Evolutionary conservation across 2,329 filamentous ascomycete genomes (phyloP).

Genomic region (Penicillium corylophilum): DNA sequence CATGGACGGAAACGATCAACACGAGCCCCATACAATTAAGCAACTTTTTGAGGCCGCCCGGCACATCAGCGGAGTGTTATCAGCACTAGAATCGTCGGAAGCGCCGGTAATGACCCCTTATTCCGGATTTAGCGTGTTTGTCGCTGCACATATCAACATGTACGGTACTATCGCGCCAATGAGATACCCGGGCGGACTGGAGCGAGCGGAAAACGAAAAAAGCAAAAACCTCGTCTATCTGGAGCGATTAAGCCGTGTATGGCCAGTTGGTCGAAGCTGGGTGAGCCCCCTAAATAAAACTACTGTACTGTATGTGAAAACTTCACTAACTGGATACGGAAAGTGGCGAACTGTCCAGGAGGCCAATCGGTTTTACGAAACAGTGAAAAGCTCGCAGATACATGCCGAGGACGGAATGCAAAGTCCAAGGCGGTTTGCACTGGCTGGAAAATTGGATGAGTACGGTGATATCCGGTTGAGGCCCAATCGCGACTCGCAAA

Average conservation of each 20-base stretch:
- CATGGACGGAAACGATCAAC: conserved; percentile 13
- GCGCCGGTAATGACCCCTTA: conserved; percentile 38
- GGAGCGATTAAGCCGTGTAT: conserved; percentile 32
- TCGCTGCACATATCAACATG: conserved; percentile 41
- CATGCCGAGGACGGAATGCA: conserved; percentile 22
- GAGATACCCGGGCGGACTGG: conserved; percentile 34
- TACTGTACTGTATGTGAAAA: no score
- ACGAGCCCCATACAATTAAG: conserved; percentile 26
- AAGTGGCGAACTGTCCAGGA: conserved; percentile 39
- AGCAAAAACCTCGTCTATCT: conserved; percentile 33
- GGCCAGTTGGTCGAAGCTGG: conserved; percentile 38
- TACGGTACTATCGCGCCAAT: conserved; percentile 35
- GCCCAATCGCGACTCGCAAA: conserved; percentile 21
- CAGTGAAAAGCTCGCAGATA: conserved; percentile 28
- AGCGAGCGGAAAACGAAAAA: conserved; percentile 34
- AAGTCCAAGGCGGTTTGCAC: conserved; percentile 29
- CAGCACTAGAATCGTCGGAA: conserved; percentile 31
- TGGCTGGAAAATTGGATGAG: conserved; percentile 37
- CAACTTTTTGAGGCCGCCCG: conserved; percentile 36
- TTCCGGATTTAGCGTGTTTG: conserved; percentile 39
- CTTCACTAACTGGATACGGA: neutral
- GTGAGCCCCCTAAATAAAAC: conserved; percentile 15
- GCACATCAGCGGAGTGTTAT: conserved; percentile 31
- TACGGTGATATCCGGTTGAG: conserved; percentile 38
- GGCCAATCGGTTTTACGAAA: conserved; percentile 37